phyloP scores from a whole-genome alignment of 331 rosid genomes.

The Rhamnella rubrinervis region DNA sequence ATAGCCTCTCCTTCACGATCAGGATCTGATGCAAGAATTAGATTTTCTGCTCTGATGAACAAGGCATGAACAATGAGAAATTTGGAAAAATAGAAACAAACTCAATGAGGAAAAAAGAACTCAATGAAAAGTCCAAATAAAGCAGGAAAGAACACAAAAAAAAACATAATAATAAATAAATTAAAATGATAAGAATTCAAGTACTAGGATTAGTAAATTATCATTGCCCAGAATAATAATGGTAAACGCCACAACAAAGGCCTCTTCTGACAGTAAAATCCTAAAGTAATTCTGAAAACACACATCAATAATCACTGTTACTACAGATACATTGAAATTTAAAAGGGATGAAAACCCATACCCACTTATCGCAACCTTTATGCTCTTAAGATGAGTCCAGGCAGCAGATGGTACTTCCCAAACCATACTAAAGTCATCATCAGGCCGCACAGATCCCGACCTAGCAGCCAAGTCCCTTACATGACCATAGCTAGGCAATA shows the following conservation, averaged over 20 bases:
- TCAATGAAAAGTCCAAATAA: not conserved
- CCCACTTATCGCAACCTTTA: constrained; percentile 83
- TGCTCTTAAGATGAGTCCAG: constrained; percentile 97
- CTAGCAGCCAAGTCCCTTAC: constrained; percentile 98
- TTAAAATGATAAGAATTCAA: not conserved
- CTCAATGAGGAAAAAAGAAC: constrained; percentile 11
- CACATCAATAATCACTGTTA: constrained; percentile 11
- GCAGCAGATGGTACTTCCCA: constrained; percentile 99
- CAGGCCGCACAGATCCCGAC: constrained; percentile 98
- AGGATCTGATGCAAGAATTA: constrained; percentile 99
- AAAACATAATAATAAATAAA: too few relatives aligned
- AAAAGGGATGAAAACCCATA: constrained; percentile 38
- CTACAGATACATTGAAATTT: constrained; percentile 18
- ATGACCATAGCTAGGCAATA: constrained; percentile 97
- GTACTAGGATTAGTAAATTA: constrained; percentile 6
- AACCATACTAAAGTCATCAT: constrained; percentile 96
- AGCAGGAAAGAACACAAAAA: too few relatives aligned
- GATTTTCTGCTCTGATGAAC: constrained; percentile 92
- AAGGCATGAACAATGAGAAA: constrained; percentile 32
- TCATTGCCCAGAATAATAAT: constrained; percentile 15
- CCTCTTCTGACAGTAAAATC: not conserved
- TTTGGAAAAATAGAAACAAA: constrained; percentile 30
- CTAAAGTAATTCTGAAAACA: not conserved
- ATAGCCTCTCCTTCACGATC: constrained; percentile 99
- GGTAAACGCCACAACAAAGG: constrained; percentile 8